Base-by-base conservation (phyloP, 371 early-diverging fungal genomes). In the Capillidium heterosporum region DNA sequence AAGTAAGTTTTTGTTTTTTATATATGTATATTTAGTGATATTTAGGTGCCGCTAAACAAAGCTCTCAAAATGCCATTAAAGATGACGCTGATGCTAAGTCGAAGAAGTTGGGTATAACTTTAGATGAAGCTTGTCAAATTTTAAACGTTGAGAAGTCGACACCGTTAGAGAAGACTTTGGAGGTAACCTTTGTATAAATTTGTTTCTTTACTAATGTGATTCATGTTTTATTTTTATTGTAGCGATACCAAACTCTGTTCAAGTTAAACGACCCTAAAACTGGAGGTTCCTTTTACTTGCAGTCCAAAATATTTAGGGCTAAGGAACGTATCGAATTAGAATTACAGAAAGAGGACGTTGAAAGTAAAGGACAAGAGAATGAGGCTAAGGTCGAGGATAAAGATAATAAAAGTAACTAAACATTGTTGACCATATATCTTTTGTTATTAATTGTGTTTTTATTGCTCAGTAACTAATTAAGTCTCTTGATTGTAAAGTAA, bases 241-340 rank as follows among this genome's bases (percentile, higher is more conserved):
- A 90, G 85, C 84, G 80, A 64, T 96, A 86, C 62, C 86, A 89
- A n/a, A 84, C 86, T 63, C 65, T 95, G 63, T 91, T 87, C 68
- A 80, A 78, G 44, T 78, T 73, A 19, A 97, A 97, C 67, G 93
- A 94, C 63, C 75, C 84, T 32, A 66, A 77, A 2, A 75, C 74
- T 46, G 93, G 92, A 29, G 95, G 95, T 8, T 88, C 92, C 1
- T 84, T 92, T 55, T 97, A 95, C 65, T 58, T 97, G 54, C 95
- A 95, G 61, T 85, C 89, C 31, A 97, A 97, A 67, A 82, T 97
- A 0, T 81, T 84, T 21, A 69, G 93, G 48, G 98, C 98, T 26
- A 63, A 59, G 46, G 63, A 62, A 44, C 43, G 63, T 24, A 58
- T 62, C 19, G 63, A 59, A 26, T n/a, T 49, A 28, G 60, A 63